Base-by-base conservation (phyloP, 2,329 filamentous ascomycete species). In the Diaporthe eres region DNA sequence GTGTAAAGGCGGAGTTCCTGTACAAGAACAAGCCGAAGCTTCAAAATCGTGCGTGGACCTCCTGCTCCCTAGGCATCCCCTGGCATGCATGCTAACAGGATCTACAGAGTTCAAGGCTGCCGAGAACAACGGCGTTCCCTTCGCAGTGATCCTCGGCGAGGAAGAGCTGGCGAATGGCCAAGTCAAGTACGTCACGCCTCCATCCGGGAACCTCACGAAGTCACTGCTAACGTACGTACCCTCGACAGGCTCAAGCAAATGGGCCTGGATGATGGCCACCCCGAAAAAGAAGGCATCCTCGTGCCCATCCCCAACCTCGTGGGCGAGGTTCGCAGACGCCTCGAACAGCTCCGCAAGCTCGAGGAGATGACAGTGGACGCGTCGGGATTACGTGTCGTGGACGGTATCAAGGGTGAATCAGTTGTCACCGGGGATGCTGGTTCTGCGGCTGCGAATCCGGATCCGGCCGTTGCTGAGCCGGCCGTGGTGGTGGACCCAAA, bases 11-110 rank as follows among this genome's bases (percentile, higher is more conserved):
- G 75, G 96, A 98, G 83, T 98, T 97, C 83, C 88, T 92, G 15
- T 95, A 94, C 87, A 98, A 98, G 86, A 90, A 93, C 79, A 98
- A 98, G 88, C 95, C 96, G 22, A 98, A 96, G 85, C 89, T 98
- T 44, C 93, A 92, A 17, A 90, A 93, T 77, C 96, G 63, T 68
- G 44, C 51, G 49, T 57, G 34, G n/a, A 17, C 4, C 44, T 8
- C 37, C n/a, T 15, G 4, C 22, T 6, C 34, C 17, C 57, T 12
- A 2, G 6, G n/a, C 28, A 15, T 19, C 6, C 19, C 17, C 13
- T n/a, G 51, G 22, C 25, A 31, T 22, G 22, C 4, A 49, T 25
- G 49, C 58, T 73, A 25, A 68, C 71, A 55, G 15, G 39, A 42
- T 10, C 22, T n/a, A 44, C 63, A 61, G 71, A 98, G 84, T 98